phyloP scores from a whole-genome alignment of 2,329 filamentous ascomycete genomes.

The Verticillium longisporum region DNA sequence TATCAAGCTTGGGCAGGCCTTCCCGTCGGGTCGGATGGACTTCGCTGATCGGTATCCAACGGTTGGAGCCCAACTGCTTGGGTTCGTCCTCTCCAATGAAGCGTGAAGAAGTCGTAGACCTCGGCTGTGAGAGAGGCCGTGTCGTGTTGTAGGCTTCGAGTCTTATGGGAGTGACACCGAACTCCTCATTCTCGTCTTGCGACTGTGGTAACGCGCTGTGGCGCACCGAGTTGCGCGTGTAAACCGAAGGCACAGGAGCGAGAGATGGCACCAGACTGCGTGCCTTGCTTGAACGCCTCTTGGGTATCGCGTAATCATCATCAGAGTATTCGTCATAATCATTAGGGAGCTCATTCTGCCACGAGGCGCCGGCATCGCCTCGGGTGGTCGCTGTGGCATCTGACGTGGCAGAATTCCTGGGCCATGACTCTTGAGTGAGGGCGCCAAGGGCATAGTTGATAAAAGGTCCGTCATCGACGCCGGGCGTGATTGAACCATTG shows the following conservation, averaged over 20 bases:
- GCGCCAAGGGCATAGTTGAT: constrained; percentile 87
- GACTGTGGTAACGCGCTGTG: neutral
- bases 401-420: constrained; percentile 40
- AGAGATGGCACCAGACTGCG: neutral
- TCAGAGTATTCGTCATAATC: neutral
- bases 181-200: neutral
- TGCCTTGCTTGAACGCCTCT: neutral
- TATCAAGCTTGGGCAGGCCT: constrained; percentile 14
- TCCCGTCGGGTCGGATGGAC: constrained; percentile 4
- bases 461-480: constrained; percentile 77
- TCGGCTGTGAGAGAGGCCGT: neutral
- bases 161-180: neutral
- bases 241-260: neutral
- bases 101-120: neutral
- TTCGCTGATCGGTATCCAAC: constrained; percentile 27
- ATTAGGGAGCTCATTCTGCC: neutral
- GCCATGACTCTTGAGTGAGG: constrained; percentile 67
- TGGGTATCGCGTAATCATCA: neutral
- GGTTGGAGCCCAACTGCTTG: neutral
- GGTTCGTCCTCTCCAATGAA: neutral
- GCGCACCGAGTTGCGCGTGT: neutral
- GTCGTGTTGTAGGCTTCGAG: constrained; percentile 1
- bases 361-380: neutral
- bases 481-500: constrained; percentile 57
- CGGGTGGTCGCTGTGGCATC: neutral